Base-by-base conservation (phyloP, 306 rosid species). In the Senna tora region DNA sequence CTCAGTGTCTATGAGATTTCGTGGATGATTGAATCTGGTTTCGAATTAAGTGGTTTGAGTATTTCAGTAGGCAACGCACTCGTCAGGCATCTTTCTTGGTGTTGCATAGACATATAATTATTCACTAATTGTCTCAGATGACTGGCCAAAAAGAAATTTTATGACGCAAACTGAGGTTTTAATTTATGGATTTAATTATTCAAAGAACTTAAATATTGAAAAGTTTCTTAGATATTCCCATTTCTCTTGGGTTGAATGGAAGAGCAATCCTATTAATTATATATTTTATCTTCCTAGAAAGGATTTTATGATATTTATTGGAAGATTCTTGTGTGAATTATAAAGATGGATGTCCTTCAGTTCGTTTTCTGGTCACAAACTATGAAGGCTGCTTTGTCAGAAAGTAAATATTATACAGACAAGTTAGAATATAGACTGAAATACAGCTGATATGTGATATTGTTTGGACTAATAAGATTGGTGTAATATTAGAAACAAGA, bases 221-320 rank as follows among this genome's bases (percentile, higher is more conserved):
- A 9, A 21, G 10, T 53, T 53, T 53, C 1, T 53, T 53, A 8
- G 59, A 41, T 28, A 10, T 38, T 50, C 53, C 33, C n/a, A 6
- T 49, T 61, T 47, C 32, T 73, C 55, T 25, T 74, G 71, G 55
- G 16, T 51, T 51, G 46, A 64, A 19, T 41, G 56, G 7, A 51
- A 17, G 21, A 51, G 11, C 0, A 0, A 19, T 7, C 56, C 56
- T 51, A 49, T 16, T 16, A 49, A 16, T 16, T 6, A 49, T n/a
- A 16, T 17, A n/a, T 6, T 49, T 16, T 49, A 6, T 49, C 54
- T 5, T 16, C 20, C 22, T n/a, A 16, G 4, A 6, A 49, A 49
- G 54, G 11, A 49, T 49, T 49, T 49, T 17, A 49, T 49, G 2
- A 49, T 49, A 49, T 49, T 49, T 49, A 49, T 49, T 16, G 54